A percentile compares a stretch with the other conserved stretches of the same genome.
phyloP scores from a whole-genome alignment of 2,329 filamentous ascomycete species.

The Venturia oleaginea region DNA sequence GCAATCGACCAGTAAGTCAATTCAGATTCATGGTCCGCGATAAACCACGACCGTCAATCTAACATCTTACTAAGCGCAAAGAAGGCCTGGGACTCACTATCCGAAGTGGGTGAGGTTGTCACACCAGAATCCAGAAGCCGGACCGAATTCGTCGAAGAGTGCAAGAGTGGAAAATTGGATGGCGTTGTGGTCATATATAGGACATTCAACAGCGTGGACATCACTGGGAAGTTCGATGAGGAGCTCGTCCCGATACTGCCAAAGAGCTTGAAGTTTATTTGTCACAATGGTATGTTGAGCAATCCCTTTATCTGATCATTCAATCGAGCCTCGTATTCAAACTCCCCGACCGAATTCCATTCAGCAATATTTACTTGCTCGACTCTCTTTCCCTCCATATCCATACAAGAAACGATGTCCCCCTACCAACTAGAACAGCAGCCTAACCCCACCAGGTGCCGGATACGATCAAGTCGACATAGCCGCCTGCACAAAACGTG shows the following conservation, averaged over 20 bases:
- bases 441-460: constrained; percentile 45
- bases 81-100: constrained; percentile 53
- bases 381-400: background rate
- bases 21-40: background rate
- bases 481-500: constrained; percentile 56
- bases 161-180: constrained; percentile 54
- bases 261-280: constrained; percentile 30
- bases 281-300: constrained; percentile 35
- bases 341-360: background rate
- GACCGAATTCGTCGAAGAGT: constrained; percentile 60
- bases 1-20: constrained; percentile 50
- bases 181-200: constrained; percentile 58
- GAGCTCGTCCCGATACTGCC: constrained; percentile 52
- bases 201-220: constrained; percentile 54
- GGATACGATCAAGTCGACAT: constrained; percentile 81
- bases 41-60: constrained; percentile 4
- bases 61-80: constrained; percentile 45
- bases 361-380: background rate
- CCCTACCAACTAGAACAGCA: background rate
- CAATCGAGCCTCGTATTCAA: background rate
- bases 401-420: background rate
- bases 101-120: constrained; percentile 55
- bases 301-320: background rate
- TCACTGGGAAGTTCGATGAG: constrained; percentile 62
- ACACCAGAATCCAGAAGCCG: constrained; percentile 53